Percentiles rank a stretch among this genome's conserved stretches.
Evolutionary conservation across 75 land plant genomes (phyloP).

Genomic region (Chamaecyparis obtusa): DNA sequence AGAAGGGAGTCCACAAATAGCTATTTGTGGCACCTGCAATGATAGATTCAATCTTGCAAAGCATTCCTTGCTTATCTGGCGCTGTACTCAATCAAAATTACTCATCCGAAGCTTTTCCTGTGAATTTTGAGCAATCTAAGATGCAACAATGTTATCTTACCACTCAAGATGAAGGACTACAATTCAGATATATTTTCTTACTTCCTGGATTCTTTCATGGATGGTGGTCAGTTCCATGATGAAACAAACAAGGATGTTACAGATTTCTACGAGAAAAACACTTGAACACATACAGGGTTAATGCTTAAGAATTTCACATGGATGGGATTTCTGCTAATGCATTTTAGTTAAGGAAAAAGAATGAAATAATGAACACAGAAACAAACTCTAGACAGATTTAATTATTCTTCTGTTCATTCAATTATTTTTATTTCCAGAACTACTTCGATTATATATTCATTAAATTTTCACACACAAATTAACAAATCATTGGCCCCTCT

Average conservation of each 20-base stretch:
- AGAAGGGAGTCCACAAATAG: not conserved
- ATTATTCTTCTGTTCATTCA: too few species aligned
- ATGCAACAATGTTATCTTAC: not conserved
- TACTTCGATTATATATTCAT: too few species aligned
- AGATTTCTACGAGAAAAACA: too few species aligned
- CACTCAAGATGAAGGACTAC: not conserved
- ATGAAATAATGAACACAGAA: too few species aligned
- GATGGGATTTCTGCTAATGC: too few species aligned
- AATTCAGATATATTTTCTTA: slow-evolving; percentile 6
- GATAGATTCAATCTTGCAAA: not conserved
- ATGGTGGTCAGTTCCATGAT: not conserved
- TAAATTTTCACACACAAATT: too few species aligned
- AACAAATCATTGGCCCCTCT: too few species aligned
- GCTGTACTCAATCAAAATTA: not conserved
- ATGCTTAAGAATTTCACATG: too few species aligned
- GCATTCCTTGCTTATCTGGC: not conserved
- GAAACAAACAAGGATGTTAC: not conserved
- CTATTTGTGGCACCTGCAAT: not conserved
- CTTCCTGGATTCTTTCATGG: not conserved
- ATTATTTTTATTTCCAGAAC: too few species aligned
- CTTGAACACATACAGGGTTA: too few species aligned
- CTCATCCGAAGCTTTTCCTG: not conserved
- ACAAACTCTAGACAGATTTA: too few species aligned
- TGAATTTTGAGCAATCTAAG: not conserved
- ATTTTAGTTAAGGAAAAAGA: too few species aligned